phyloP scores from a whole-genome alignment of 73 alveolate genomes.

The Blepharisma stoltei region DNA sequence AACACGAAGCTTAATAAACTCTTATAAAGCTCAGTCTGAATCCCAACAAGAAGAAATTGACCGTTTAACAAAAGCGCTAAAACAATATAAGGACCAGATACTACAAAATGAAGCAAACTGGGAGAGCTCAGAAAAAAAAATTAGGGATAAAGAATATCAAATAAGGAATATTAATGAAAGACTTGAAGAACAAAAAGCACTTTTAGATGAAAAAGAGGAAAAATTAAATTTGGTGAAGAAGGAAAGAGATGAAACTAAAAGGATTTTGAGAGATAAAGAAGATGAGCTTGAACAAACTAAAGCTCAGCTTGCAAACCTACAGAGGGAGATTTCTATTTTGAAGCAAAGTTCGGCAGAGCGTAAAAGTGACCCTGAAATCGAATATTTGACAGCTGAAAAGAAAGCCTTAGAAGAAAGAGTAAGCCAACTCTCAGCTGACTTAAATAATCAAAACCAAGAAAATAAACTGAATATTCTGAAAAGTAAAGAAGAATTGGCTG shows the following conservation, averaged over 20 bases:
- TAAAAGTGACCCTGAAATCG: conserved; percentile 7
- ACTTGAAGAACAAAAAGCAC: not conserved
- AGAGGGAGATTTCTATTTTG: not conserved
- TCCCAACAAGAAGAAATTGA: too few species aligned
- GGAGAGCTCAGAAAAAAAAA: not conserved
- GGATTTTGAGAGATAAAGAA: conserved; percentile 33
- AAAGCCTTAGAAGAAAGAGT: conserved; percentile 5
- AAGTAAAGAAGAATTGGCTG: not conserved
- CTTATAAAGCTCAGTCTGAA: too few species aligned
- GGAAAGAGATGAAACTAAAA: conserved; percentile 30
- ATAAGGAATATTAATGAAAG: not conserved
- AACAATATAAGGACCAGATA: too few species aligned
- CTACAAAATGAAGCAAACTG: too few species aligned
- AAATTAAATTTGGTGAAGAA: conserved; percentile 20
- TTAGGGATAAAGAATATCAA: not conserved
- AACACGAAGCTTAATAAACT: too few species aligned
- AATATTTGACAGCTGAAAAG: not conserved
- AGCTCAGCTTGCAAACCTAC: conserved; percentile 1
- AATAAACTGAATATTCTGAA: conserved; percentile 1
- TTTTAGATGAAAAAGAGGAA: not conserved
- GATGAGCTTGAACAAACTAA: conserved; percentile 1
- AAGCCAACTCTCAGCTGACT: conserved; percentile 13
- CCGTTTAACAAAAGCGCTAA: too few species aligned
- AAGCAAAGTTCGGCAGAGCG: not conserved
- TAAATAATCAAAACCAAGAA: not conserved